Conservation (phyloP, 2,329 filamentous ascomycete species). For the Metarhizium brunneum region DNA sequence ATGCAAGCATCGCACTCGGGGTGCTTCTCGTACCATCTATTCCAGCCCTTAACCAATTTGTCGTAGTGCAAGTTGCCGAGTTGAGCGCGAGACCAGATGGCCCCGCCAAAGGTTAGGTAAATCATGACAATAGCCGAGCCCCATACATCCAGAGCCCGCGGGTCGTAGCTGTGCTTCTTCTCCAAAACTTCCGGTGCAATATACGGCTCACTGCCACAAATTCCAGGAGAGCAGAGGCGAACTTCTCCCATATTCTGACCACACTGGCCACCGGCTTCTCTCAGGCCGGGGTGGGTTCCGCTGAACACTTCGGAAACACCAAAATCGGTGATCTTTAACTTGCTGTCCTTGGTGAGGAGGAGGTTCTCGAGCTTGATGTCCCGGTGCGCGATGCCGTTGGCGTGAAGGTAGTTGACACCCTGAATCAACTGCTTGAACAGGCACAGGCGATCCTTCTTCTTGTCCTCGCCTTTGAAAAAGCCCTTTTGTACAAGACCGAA, state of each 20-base stretch:
- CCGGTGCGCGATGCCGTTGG: slow-evolving; percentile 77
- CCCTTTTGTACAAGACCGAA: slow-evolving; percentile 65
- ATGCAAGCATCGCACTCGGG: slow-evolving; percentile 26
- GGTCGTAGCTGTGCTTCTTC: slow-evolving; percentile 58
- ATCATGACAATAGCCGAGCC: slow-evolving; percentile 76
- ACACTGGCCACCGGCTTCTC: slow-evolving; percentile 63
- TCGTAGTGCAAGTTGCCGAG: slow-evolving; percentile 49
- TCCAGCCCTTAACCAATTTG: slow-evolving; percentile 57
- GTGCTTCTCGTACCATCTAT: slow-evolving; percentile 53
- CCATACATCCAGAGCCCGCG: slow-evolving; percentile 78
- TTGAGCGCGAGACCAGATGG: slow-evolving; percentile 65
- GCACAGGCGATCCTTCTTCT: slow-evolving; percentile 63
- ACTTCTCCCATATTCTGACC: slow-evolving; percentile 63
- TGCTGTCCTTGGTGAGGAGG: slow-evolving; percentile 67
- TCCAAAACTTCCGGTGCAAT: slow-evolving; percentile 77
- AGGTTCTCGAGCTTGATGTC: slow-evolving; percentile 89
- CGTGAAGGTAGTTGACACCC: slow-evolving; percentile 73
- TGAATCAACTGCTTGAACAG: slow-evolving; percentile 85
- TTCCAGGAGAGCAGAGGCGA: slow-evolving; percentile 65
- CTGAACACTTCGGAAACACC: slow-evolving; percentile 81
- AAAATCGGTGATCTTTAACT: slow-evolving; percentile 87
- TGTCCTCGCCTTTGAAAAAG: slow-evolving; percentile 56
- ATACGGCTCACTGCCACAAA: slow-evolving; percentile 79
- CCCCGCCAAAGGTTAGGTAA: slow-evolving; percentile 62
- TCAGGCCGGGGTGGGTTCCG: slow-evolving; percentile 70